Evolutionary conservation across 192 early-diverging fungal genomes (phyloP).

Genomic region (Paraglomus occultum): DNA sequence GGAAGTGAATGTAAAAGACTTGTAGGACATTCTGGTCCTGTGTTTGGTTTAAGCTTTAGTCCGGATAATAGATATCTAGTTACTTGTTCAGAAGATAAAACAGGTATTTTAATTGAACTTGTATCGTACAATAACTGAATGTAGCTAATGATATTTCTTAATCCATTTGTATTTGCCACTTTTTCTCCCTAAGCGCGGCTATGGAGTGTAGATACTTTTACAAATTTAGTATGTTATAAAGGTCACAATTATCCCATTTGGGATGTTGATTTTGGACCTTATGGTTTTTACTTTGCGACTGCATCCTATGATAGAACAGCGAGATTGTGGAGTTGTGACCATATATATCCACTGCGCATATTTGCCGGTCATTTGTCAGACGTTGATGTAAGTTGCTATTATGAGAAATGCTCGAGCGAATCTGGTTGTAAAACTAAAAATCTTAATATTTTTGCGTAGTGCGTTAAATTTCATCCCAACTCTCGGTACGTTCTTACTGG

Average conservation of each 20-base stretch:
- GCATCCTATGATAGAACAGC: conserved; percentile 95
- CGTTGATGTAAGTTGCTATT: conserved; percentile 72
- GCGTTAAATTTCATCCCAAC: conserved; percentile 96
- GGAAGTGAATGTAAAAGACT: conserved; percentile 61
- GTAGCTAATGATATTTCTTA: neutral
- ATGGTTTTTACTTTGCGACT: conserved; percentile 96
- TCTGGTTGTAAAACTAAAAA: neutral
- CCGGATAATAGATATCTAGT: conserved; percentile 81
- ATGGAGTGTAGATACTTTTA: conserved; percentile 90
- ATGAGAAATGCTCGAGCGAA: neutral
- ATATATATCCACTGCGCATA: conserved; percentile 91
- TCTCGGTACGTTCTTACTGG: conserved; percentile 93
- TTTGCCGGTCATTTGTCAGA: conserved; percentile 98
- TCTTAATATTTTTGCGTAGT: conserved; percentile 36
- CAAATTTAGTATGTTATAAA: conserved; percentile 92
- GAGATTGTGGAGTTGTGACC: conserved; percentile 95
- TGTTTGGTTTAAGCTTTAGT: conserved; percentile 86
- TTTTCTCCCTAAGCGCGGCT: conserved; percentile 66
- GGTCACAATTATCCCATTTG: conserved; percentile 97
- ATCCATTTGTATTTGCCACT: neutral
- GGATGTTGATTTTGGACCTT: conserved; percentile 90
- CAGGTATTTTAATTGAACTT: conserved; percentile 48
- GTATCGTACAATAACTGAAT: neutral
- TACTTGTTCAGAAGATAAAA: conserved; percentile 90
- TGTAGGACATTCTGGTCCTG: conserved; percentile 88